Conservation (phyloP, 2,329 filamentous ascomycete genomes). For the Fusarium albosuccineum region DNA sequence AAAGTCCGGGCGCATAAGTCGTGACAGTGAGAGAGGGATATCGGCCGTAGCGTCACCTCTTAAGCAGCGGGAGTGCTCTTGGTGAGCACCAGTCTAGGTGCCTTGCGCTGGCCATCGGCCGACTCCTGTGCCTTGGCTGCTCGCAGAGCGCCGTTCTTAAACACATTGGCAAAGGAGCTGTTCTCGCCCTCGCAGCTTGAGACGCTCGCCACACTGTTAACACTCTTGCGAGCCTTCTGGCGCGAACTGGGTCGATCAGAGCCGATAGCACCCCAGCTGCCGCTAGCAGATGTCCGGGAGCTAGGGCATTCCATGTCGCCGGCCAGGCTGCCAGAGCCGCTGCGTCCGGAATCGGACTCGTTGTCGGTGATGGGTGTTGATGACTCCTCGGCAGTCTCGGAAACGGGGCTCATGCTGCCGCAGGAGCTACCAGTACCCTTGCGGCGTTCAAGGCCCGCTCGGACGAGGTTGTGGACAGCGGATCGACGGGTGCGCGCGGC, state of each 20-base stretch:
- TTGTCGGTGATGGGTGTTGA: slow-evolving; percentile 80
- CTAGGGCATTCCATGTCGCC: slow-evolving; percentile 79
- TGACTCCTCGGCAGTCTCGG: slow-evolving; percentile 77
- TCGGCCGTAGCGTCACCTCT: slow-evolving; percentile 40
- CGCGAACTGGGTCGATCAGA: slow-evolving; percentile 83
- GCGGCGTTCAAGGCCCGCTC: slow-evolving; percentile 89
- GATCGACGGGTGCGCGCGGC: slow-evolving; percentile 90
- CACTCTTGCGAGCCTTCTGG: slow-evolving; percentile 73
- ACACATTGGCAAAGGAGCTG: slow-evolving; percentile 75
- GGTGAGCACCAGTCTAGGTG: slow-evolving; percentile 87
- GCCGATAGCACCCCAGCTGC: slow-evolving; percentile 82
- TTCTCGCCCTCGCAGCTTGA: slow-evolving; percentile 61
- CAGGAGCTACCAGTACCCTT: slow-evolving; percentile 77
- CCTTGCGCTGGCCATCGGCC: slow-evolving; percentile 78
- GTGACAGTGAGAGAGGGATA: slow-evolving; percentile 45
- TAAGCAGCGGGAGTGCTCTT: slow-evolving; percentile 58
- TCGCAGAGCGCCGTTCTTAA: slow-evolving; percentile 70
- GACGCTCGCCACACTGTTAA: slow-evolving; percentile 73
- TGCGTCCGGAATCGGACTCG: slow-evolving; percentile 77
- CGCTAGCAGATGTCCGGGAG: slow-evolving; percentile 82
- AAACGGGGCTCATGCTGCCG: slow-evolving; percentile 90
- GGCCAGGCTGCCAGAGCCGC: slow-evolving; percentile 83
- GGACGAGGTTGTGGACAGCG: slow-evolving; percentile 91
- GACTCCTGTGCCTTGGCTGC: slow-evolving; percentile 66
- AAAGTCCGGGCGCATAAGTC: slow-evolving; percentile 55